Percentiles rank a stretch among this genome's conserved stretches.
Evolutionary conservation across 306 rosid genomes (phyloP).

Genomic region (Vicia villosa): DNA sequence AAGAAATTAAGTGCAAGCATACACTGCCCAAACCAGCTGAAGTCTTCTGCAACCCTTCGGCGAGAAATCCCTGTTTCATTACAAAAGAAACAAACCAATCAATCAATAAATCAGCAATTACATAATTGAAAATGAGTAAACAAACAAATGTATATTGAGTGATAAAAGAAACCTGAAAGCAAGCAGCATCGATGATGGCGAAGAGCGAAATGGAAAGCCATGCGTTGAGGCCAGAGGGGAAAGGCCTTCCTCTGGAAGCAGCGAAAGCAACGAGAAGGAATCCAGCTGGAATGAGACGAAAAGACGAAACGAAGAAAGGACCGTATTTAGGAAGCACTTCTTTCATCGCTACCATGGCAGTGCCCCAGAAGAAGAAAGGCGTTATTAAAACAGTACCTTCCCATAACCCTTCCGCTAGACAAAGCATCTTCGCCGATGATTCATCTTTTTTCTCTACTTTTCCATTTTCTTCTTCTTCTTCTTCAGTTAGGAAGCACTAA

Average conservation of each 20-base stretch:
- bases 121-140: not conserved
- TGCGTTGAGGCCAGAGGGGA: slow-evolving; percentile 70
- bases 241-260: slow-evolving; percentile 66
- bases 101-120: slow-evolving; percentile 4
- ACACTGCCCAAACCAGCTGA: too few relatives aligned
- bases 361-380: slow-evolving; percentile 97
- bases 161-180: slow-evolving; percentile 60
- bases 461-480: not conserved
- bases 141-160: not conserved
- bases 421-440: not conserved
- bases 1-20: slow-evolving; percentile 30
- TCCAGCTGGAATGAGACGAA: slow-evolving; percentile 89
- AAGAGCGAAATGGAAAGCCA: slow-evolving; percentile 85
- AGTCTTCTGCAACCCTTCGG: slow-evolving; percentile 81
- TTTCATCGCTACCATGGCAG: slow-evolving; percentile 98
- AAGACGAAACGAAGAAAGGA: slow-evolving; percentile 79
- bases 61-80: slow-evolving; percentile 72
- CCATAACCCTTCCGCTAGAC: slow-evolving; percentile 39
- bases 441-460: slow-evolving; percentile 16
- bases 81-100: not conserved
- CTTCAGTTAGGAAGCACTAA: too few relatives aligned
- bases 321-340: slow-evolving; percentile 80
- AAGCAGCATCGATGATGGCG: slow-evolving; percentile 83
- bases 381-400: slow-evolving; percentile 76
- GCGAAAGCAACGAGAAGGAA: slow-evolving; percentile 81